Conservation (phyloP, 306 rosid genomes). For the Macrotyloma uniflorum region DNA sequence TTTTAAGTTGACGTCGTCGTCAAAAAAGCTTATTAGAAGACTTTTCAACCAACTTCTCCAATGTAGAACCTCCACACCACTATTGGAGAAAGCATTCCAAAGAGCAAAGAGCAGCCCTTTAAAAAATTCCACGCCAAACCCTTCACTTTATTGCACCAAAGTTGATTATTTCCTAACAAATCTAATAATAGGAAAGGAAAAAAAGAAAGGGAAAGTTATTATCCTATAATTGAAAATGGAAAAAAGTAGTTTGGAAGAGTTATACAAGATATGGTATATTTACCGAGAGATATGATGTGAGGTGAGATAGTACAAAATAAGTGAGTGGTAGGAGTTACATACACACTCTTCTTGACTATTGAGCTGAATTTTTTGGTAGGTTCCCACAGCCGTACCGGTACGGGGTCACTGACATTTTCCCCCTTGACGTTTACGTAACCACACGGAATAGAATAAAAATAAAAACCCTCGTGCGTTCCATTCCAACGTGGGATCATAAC, state of each 20-base stretch:
- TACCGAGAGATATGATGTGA: neutral
- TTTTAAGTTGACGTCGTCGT: constrained; percentile 10
- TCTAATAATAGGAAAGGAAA: too few relatives aligned
- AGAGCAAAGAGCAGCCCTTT: neutral
- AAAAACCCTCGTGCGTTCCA: constrained; percentile 40
- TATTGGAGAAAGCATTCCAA: neutral
- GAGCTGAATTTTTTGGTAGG: constrained; percentile 21
- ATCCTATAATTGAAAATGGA: neutral
- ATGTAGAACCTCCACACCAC: neutral
- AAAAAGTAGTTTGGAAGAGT: constrained; percentile 23
- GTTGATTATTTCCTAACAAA: neutral
- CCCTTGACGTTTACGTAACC: constrained; percentile 21
- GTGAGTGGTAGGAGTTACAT: neutral
- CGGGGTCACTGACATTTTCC: constrained; percentile 39
- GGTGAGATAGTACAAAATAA: neutral
- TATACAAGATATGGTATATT: constrained; percentile 22
- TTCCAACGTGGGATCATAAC: neutral
- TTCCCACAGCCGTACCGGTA: constrained; percentile 8
- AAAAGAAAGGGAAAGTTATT: neutral
- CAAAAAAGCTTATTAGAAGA: constrained; percentile 22
- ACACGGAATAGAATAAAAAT: neutral
- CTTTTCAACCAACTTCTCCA: constrained; percentile 12
- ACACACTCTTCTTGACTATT: neutral
- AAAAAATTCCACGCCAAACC: neutral
- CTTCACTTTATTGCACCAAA: neutral